Conservation (phyloP, 306 rosid genomes). For the Casuarina glauca region DNA sequence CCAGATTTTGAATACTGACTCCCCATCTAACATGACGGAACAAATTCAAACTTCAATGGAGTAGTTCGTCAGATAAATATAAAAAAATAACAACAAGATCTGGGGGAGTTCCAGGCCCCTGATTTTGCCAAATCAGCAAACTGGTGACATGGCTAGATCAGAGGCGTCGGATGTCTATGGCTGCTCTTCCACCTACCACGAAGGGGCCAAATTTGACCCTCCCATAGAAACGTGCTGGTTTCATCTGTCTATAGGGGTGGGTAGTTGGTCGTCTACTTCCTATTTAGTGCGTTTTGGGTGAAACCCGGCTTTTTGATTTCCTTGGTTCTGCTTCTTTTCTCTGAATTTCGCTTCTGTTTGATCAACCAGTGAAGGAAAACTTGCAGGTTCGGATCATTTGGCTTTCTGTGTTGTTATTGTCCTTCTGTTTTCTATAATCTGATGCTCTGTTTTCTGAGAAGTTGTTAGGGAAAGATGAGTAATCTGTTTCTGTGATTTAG, state of each 20-base stretch:
- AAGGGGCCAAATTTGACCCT: background rate
- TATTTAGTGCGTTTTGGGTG: constrained; percentile 12
- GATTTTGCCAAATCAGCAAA: background rate
- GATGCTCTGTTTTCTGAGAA: background rate
- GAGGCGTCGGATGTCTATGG: background rate
- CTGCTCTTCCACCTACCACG: background rate
- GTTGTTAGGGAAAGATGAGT: background rate
- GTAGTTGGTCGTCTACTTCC: constrained; percentile 23
- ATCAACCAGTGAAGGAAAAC: background rate
- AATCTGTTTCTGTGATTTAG: background rate
- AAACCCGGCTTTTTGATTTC: constrained; percentile 33
- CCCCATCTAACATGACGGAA: no score
- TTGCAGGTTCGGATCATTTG: constrained; percentile 45
- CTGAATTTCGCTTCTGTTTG: constrained; percentile 9
- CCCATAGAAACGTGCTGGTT: background rate
- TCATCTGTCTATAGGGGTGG: background rate
- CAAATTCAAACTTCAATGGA: no score
- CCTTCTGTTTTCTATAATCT: background rate
- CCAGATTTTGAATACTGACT: no score
- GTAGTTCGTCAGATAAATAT: background rate
- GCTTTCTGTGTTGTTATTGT: constrained; percentile 19
- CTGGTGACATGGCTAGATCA: background rate
- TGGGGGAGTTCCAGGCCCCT: background rate
- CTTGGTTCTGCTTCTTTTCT: constrained; percentile 2
- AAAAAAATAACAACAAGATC: background rate